phyloP scores from a whole-genome alignment of 371 early-diverging fungal genomes.

The Mucor saturninus region DNA sequence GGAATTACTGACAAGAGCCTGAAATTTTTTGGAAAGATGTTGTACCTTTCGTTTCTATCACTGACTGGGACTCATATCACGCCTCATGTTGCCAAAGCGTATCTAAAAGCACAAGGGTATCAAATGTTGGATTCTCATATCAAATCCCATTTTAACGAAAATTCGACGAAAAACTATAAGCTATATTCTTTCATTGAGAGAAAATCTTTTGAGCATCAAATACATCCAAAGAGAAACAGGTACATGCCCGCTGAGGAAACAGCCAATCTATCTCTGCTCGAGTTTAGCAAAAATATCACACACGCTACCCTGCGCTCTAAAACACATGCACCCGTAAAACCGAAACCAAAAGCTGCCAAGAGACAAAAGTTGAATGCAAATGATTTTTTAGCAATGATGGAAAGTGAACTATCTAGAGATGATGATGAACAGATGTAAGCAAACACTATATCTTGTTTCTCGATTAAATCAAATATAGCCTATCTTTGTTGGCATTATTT shows the following conservation, averaged over 20 bases:
- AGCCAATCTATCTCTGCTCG: no score
- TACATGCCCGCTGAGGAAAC: no score
- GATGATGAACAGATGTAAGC: not conserved
- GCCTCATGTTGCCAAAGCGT: conserved; percentile 6
- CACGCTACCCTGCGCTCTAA: not conserved
- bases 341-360: not conserved
- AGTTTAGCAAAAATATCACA: no score
- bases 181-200: conserved; percentile 1
- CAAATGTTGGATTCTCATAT: not conserved
- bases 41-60: conserved; percentile 6
- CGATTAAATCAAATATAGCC: no score
- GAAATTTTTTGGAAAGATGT: conserved; percentile 17
- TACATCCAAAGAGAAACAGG: no score
- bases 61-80: conserved; percentile 16
- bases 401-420: conserved; percentile 7
- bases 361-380: conserved; percentile 3
- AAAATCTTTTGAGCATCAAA: no score
- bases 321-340: not conserved
- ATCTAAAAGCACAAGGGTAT: conserved; percentile 2
- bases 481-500: no score
- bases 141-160: not conserved
- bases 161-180: not conserved
- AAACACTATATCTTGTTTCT: no score
- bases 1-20: conserved; percentile 23
- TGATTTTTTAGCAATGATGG: conserved; percentile 12